Conservation (phyloP, 352 stramenopile species). For the Phytophthora hybrid region DNA sequence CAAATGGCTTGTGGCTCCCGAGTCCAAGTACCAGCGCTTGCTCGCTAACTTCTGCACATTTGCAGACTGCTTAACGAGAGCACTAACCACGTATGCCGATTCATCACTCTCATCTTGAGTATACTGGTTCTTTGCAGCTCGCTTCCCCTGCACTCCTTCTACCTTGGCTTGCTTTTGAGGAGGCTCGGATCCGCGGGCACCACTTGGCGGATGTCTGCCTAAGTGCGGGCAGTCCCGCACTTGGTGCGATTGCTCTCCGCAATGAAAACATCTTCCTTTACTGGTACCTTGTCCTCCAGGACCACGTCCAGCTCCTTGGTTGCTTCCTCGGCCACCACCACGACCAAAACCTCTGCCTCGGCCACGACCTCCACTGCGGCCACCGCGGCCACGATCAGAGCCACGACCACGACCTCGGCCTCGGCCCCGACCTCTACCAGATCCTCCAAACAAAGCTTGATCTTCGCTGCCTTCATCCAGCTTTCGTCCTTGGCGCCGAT, state of each 20-base stretch:
- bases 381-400: not conserved
- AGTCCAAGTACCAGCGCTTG: too few relatives aligned
- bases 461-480: not conserved
- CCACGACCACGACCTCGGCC: constrained; percentile 1
- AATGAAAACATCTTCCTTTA: not conserved
- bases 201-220: not conserved
- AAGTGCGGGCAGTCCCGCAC: not conserved
- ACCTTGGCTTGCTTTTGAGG: too few relatives aligned
- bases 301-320: not conserved
- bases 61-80: too few relatives aligned
- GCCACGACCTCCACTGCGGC: not conserved
- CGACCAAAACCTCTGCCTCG: not conserved
- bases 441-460: not conserved
- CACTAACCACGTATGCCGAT: too few relatives aligned
- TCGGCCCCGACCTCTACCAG: not conserved
- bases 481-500: not conserved
- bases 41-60: too few relatives aligned
- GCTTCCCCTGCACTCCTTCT: too few relatives aligned
- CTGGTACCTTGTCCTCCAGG: not conserved
- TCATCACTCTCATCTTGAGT: too few relatives aligned
- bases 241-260: not conserved
- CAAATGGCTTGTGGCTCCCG: too few relatives aligned
- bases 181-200: too few relatives aligned
- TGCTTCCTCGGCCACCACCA: not conserved
- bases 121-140: too few relatives aligned